A percentile compares a stretch with the other conserved stretches of the same genome.
Conservation (phyloP, 106 monocot species). For the Acanthochlamys bracteata region DNA sequence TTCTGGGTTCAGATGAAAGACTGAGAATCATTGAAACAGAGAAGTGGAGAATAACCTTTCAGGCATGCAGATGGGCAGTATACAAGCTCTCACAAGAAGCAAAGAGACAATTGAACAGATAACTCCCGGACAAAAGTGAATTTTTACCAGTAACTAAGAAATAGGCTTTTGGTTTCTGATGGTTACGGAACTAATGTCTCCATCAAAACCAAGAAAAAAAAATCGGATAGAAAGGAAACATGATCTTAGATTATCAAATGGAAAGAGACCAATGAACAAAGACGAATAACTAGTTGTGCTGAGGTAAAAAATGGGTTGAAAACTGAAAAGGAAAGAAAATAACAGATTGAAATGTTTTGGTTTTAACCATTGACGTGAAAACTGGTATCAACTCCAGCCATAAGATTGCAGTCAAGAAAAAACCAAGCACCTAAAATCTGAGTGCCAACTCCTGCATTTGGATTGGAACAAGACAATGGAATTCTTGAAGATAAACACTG, state of each 20-base stretch:
- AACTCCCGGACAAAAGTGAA: background rate
- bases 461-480: background rate
- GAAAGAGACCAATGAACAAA: background rate
- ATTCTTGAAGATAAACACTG: background rate
- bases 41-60: background rate
- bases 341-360: background rate
- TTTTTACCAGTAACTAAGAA: conserved; percentile 1
- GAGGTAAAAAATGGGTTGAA: background rate
- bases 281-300: background rate
- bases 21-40: background rate
- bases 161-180: conserved; percentile 5
- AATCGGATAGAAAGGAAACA: background rate
- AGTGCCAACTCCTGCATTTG: background rate
- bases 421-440: conserved; percentile 1
- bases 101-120: conserved; percentile 10
- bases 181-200: conserved; percentile 1
- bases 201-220: background rate
- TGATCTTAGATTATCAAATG: background rate
- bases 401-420: background rate
- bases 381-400: background rate
- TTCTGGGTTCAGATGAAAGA: background rate
- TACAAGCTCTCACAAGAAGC: conserved; percentile 7
- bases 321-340: background rate
- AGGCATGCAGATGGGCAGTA: background rate
- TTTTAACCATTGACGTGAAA: background rate